Base-by-base conservation (phyloP, 2,329 filamentous ascomycete genomes). In the Salinomyces thailandicus region DNA sequence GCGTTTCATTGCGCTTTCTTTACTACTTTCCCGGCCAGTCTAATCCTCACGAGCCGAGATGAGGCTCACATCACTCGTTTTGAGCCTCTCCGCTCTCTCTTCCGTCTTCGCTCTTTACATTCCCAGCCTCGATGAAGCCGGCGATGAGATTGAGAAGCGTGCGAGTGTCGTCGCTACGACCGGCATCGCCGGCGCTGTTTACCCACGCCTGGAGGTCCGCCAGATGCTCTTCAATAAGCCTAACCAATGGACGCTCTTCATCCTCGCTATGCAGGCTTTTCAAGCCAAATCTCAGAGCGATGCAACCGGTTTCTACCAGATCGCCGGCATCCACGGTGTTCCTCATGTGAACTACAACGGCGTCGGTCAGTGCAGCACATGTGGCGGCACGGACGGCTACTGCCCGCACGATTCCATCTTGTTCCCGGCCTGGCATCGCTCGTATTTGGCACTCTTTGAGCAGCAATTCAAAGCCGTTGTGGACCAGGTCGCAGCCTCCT, bases 351-450 rank as follows among this genome's bases (percentile, higher is more conserved):
- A 44, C 37, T 58, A 48, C 43, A 48, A 56, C 38, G 47, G 47
- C 33, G 53, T 57, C 5, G 39, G 37, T 5, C 42, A 51, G 34
- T 52, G 52, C 43, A 44, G 44, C 31, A 39, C 31, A 15, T 55
- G 52, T 35, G 31, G 38, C n/a, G 48, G 45, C 30, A 42, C 48
- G 22, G 45, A 52, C 30, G 55, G 55, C n/a, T 58, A 58, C 43
- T 58, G 55, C 46, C 49, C 52, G n/a, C 55, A 58, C 49, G 44
- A 51, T 27, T 55, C 52, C 3, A 38, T 54, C n/a, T 50, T 54
- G 15, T 58, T 58, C 31, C 54, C 55, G 14, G 35, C 46, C 2
- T 58, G 53, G 53, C 55, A 58, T 39, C 53, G 55, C 28, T 38
- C 46, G 31, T 58, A 54, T 41, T 47, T 53, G 39, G 54, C 53